Conservation (phyloP, 371 early-diverging fungal genomes). For the Funneliformis caledonium region DNA sequence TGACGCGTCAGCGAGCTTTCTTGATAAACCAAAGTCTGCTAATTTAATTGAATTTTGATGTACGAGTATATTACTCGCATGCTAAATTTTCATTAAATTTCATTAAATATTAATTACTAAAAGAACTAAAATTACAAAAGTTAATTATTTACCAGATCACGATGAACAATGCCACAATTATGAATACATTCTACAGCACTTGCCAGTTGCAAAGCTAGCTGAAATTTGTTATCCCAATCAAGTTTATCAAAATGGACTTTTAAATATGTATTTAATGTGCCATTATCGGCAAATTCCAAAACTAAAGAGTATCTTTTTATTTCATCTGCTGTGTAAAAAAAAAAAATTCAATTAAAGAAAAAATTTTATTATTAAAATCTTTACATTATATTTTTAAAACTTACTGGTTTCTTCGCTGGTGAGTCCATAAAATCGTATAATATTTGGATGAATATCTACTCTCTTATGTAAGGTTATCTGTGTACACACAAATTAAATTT, state of each 20-base stretch:
- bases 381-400: too few relatives aligned
- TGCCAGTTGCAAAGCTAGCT: neutral
- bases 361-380: too few relatives aligned
- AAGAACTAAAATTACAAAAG: neutral
- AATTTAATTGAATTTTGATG: too few relatives aligned
- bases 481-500: neutral
- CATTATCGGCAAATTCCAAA: conserved; percentile 12
- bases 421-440: conserved; percentile 10
- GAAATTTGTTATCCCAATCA: conserved; percentile 12
- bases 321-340: too few relatives aligned
- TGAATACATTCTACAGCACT: conserved; percentile 24
- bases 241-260: neutral
- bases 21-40: too few relatives aligned
- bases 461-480: too few relatives aligned
- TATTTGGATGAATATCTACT: conserved; percentile 11
- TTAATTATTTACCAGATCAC: conserved; percentile 16
- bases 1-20: neutral
- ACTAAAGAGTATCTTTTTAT: neutral
- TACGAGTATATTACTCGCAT: too few relatives aligned
- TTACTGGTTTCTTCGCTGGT: neutral
- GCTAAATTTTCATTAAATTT: too few relatives aligned
- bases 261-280: neutral
- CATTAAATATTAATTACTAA: neutral
- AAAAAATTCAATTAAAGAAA: too few relatives aligned
- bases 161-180: neutral